Evolutionary conservation across 345 rosid species (phyloP).

Genomic region (Sapria himalayana): DNA sequence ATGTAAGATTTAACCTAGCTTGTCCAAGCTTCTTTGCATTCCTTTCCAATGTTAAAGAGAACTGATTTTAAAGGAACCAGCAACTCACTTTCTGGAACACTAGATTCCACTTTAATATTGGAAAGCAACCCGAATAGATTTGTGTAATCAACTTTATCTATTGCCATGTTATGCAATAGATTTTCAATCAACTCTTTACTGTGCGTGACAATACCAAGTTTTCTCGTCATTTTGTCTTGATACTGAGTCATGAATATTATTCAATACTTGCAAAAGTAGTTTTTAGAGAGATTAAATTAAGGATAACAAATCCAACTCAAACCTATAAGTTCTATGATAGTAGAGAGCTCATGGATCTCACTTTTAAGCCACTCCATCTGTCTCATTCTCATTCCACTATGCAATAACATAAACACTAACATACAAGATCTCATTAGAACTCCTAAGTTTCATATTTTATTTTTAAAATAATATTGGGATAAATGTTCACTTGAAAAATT

Average conservation of each 20-base stretch:
- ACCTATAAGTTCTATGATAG: too few species aligned
- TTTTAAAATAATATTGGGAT: too few species aligned
- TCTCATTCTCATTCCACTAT: too few species aligned
- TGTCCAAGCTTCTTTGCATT: constrained; percentile 87
- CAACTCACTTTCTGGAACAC: constrained; percentile 38
- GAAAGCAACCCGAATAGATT: constrained; percentile 75
- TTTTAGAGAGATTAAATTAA: too few species aligned
- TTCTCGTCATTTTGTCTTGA: constrained; percentile 70
- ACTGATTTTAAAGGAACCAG: constrained; percentile 65
- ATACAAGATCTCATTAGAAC: too few species aligned
- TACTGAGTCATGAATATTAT: constrained; percentile 90
- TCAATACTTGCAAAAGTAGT: constrained; percentile 69
- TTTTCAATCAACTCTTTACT: constrained; percentile 66
- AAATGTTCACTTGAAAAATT: too few species aligned
- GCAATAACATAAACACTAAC: too few species aligned
- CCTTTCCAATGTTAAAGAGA: constrained; percentile 81
- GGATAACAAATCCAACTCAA: too few species aligned
- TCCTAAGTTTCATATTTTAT: too few species aligned
- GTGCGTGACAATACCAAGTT: constrained; percentile 83
- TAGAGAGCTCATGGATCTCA: too few species aligned
- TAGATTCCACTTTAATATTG: constrained; percentile 50
- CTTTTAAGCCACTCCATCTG: too few species aligned
- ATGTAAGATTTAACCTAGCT: constrained; percentile 65
- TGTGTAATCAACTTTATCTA: constrained; percentile 94
- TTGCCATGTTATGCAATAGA: constrained; percentile 84